Evolutionary conservation across 208 protist species (phyloP), one percentile per base, ranked within the genome.

Genomic region (Crithidia expoeki): DNA sequence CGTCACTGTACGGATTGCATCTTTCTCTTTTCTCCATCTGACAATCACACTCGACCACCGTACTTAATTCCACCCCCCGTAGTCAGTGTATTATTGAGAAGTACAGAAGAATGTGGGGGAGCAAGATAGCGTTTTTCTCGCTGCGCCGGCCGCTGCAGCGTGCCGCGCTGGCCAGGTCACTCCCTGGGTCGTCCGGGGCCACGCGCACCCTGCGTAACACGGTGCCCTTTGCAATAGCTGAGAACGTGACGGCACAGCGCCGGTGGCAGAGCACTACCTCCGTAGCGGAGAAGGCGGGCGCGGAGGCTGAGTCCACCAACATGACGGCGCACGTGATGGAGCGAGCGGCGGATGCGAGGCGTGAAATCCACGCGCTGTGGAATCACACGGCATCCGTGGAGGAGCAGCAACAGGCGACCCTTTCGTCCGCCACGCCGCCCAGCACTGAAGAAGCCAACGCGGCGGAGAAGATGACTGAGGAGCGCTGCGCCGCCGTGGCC

Each of bases 351-450:
- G 81, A 74, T 17, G 88, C 88, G 23, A 77, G 91, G 30, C 58
- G 88, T 23, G 91, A 89, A 25, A 93, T 96, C 57, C 81, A 84
- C 70, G 81, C 80, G 2, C 72, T 96, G 33, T 96, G 92, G 89
- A 56, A 34, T 33, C 32, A 46, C 52, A 63, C 64, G 21, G 58
- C 56, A 17, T 49, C 47, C 3, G 50, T 49, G 12, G 63, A 72
- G 34, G 68, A 80, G 70, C 30, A 63, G 33, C 52, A 23, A 32
- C 60, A 74, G 32, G 46, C 67, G 14, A 27, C 49, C 16, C 6
- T n/a, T 2, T 30, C 51, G n/a, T 53, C 23, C 21, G 67, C 56
- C 50, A 51, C 21, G 19, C 36, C 53, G 21, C 40, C 49, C 0
- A 36, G 25, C 23, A 23, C 51, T 1, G 49, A 56, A 21, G 58